phyloP scores from a whole-genome alignment of 495 filamentous ascomycete species.

The Penicillium coffeae region DNA sequence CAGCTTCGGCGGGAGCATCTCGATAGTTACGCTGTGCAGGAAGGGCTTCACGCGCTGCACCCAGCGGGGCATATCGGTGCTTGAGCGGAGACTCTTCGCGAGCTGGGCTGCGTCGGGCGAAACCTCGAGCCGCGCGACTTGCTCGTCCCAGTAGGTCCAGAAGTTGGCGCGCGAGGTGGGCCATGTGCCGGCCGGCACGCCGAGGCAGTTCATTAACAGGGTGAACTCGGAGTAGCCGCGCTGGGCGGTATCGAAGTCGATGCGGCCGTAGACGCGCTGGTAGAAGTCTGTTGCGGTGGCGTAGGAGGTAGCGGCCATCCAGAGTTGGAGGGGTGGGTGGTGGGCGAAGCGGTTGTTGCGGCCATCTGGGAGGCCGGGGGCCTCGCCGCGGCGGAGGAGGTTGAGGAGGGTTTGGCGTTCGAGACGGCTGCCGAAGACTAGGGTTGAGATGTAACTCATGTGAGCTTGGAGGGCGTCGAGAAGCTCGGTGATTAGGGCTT shows the following conservation, averaged over 20 bases:
- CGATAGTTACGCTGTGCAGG: conserved; percentile 31
- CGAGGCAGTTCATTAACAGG: conserved; percentile 27
- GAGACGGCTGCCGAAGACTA: conserved; percentile 34
- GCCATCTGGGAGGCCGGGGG: conserved; percentile 23
- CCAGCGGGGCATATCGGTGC: conserved; percentile 31
- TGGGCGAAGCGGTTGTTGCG: conserved; percentile 24
- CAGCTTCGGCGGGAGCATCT: conserved; percentile 38
- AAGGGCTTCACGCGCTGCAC: conserved; percentile 34
- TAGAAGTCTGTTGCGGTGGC: conserved; percentile 42
- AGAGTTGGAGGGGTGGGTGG: conserved; percentile 27
- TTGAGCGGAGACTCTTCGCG: conserved; percentile 26
- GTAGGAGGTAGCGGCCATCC: conserved; percentile 40
- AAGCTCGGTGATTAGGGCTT: conserved; percentile 31
- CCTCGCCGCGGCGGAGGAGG: conserved; percentile 19
- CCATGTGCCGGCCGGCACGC: conserved; percentile 28
- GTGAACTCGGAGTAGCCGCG: conserved; percentile 35
- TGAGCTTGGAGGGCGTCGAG: conserved; percentile 31
- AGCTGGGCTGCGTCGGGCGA: conserved; percentile 32
- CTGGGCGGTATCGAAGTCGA: conserved; percentile 36
- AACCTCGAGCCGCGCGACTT: conserved; percentile 29
- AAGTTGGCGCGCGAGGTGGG: conserved; percentile 32
- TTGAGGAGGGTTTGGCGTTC: conserved; percentile 33
- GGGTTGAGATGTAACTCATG: conserved; percentile 36
- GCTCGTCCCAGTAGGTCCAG: conserved; percentile 41
- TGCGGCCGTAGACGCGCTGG: conserved; percentile 39